Conservation (phyloP, 2,329 filamentous ascomycete genomes). For the Clonostachys rosea region DNA sequence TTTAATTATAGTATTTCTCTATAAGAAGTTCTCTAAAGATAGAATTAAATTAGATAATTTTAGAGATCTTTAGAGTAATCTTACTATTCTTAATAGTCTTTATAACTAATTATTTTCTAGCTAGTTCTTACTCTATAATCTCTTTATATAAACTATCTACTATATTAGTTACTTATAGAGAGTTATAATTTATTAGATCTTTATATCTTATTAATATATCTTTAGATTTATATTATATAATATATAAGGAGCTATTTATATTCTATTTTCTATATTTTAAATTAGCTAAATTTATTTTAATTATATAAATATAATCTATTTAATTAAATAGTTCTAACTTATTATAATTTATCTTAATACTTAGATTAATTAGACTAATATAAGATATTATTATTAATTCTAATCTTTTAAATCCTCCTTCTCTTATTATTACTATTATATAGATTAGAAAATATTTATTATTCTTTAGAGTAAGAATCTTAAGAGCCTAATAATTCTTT, state of each 20-base stretch:
- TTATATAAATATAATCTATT: not conserved
- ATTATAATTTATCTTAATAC: not conserved
- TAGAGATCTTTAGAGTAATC: not conserved
- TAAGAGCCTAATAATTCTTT: too few species aligned
- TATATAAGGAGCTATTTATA: too few species aligned
- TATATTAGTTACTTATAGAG: not conserved
- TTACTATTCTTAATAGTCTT: not conserved
- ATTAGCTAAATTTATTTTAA: not conserved
- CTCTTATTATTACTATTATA: not conserved
- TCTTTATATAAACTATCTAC: not conserved
- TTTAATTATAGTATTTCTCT: too few species aligned
- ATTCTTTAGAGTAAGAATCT: too few species aligned
- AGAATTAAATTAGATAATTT: too few species aligned
- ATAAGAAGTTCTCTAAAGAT: too few species aligned
- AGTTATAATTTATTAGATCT: not conserved
- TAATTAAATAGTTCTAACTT: not conserved
- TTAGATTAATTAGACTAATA: too few species aligned
- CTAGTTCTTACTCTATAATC: not conserved
- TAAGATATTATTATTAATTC: not conserved
- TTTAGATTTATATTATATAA: not conserved
- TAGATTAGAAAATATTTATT: not conserved
- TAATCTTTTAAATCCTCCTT: too few species aligned
- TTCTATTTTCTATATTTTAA: not conserved
- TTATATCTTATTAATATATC: not conserved
- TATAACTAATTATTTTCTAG: not conserved